These are phyloP conservation scores for Gyromitra esculenta DNA, from an alignment of 2,329 filamentous ascomycete genomes.

Conservation along the genomic window DNA sequence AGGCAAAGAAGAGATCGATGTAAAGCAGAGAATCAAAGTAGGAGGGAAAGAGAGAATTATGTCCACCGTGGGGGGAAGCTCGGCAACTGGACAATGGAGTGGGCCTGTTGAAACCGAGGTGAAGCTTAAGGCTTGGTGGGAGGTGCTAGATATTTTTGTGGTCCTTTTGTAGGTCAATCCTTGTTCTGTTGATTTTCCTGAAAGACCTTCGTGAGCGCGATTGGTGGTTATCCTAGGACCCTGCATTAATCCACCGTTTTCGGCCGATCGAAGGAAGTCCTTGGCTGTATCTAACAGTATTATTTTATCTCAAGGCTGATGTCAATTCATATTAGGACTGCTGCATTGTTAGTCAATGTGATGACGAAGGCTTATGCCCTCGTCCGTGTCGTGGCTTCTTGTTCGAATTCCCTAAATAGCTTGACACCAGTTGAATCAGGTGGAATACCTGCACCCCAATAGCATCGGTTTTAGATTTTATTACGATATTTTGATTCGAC, in stretches of 20 bases:
- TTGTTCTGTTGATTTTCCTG: neutral
- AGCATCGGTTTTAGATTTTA: neutral
- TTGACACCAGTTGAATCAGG: neutral
- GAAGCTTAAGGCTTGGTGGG: slow-evolving; percentile 66
- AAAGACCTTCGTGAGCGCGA: neutral
- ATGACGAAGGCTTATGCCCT: slow-evolving; percentile 48
- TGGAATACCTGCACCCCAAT: neutral
- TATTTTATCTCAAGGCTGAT: neutral
- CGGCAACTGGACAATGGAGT: slow-evolving; percentile 54
- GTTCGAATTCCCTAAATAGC: neutral
- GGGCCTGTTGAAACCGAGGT: slow-evolving; percentile 70
- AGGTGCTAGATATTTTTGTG: slow-evolving; percentile 68
- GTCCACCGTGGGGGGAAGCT: slow-evolving; percentile 43
- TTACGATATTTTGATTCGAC: neutral
- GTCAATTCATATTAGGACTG: slow-evolving; percentile 36
- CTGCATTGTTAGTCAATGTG: slow-evolving; percentile 50
- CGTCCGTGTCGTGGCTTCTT: neutral
- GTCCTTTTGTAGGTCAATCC: slow-evolving; percentile 61
- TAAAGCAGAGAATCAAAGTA: slow-evolving; percentile 42
- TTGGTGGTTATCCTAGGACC: neutral
- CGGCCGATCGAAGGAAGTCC: neutral
- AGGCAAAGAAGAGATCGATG: slow-evolving; percentile 49
- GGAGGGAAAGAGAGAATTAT: slow-evolving; percentile 39
- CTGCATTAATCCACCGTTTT: neutral
- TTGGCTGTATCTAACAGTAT: neutral